Percentiles rank a stretch among this genome's conserved stretches.
Conservation (phyloP, 2,329 filamentous ascomycete genomes). For the Biscogniauxia sp. region DNA sequence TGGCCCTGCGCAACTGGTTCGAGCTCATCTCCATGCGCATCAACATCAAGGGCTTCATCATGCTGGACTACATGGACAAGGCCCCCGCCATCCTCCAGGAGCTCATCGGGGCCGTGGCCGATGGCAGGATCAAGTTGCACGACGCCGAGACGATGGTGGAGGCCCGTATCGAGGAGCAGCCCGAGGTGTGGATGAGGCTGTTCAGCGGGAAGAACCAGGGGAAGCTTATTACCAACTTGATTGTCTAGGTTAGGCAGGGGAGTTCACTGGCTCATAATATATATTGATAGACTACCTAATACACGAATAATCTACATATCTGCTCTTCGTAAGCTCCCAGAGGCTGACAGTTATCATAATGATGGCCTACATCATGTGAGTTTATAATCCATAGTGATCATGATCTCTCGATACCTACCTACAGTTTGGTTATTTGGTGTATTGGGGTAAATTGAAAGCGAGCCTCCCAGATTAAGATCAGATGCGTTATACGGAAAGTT, state of each 20-base stretch:
- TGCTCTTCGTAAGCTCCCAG: too few species aligned
- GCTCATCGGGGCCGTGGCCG: slow-evolving; percentile 24
- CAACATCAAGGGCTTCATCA: slow-evolving; percentile 43
- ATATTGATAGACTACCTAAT: neutral
- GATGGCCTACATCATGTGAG: too few species aligned
- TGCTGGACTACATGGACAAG: slow-evolving; percentile 36
- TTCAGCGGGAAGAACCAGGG: slow-evolving; percentile 28
- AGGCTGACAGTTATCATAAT: too few species aligned
- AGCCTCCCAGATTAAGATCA: too few species aligned
- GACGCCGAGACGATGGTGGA: slow-evolving; percentile 28
- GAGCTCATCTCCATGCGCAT: slow-evolving; percentile 41
- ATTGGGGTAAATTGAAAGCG: too few species aligned
- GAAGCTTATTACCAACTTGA: slow-evolving; percentile 29
- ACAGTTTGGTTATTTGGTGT: too few species aligned
- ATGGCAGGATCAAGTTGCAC: slow-evolving; percentile 24
- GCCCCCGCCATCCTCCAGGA: slow-evolving; percentile 22
- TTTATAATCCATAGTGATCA: too few species aligned
- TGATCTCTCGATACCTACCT: too few species aligned
- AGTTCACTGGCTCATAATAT: neutral
- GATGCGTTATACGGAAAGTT: too few species aligned
- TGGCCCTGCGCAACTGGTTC: slow-evolving; percentile 40
- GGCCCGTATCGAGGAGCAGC: slow-evolving; percentile 28
- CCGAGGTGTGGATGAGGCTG: slow-evolving; percentile 28
- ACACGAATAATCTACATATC: too few species aligned
- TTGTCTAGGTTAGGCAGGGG: slow-evolving; percentile 8